Conservation (phyloP, 768 basidiomycete genomes). For the Hygrophorus russula region DNA sequence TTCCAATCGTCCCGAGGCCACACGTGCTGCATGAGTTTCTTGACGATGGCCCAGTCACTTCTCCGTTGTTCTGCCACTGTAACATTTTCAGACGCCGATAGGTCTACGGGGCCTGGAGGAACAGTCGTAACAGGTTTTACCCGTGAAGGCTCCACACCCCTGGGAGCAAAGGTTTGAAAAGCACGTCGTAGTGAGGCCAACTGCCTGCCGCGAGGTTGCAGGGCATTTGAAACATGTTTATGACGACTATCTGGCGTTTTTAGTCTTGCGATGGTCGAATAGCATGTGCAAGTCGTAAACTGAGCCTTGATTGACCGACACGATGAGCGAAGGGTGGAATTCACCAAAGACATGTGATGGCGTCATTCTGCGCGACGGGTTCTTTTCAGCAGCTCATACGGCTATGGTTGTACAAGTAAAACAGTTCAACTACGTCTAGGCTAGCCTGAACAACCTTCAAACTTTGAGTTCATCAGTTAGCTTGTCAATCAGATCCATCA, state of each 20-base stretch:
- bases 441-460: not conserved
- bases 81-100: not conserved
- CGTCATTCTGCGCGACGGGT: too few relatives aligned
- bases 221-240: too few relatives aligned
- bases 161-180: not conserved
- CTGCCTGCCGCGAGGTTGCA: not conserved
- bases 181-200: too few relatives aligned
- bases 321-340: not conserved
- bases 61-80: slow-evolving; percentile 43
- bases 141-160: not conserved
- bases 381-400: too few relatives aligned
- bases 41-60: slow-evolving; percentile 83
- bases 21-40: slow-evolving; percentile 73
- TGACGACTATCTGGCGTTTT: too few relatives aligned
- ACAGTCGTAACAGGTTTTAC: not conserved
- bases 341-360: not conserved
- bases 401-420: too few relatives aligned
- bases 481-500: slow-evolving; percentile 41
- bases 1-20: slow-evolving; percentile 87
- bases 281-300: too few relatives aligned
- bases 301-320: not conserved
- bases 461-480: slow-evolving; percentile 30
- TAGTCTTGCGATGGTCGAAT: too few relatives aligned
- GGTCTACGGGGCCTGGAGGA: too few relatives aligned
- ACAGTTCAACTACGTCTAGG: too few relatives aligned